Evolutionary conservation across 2,329 filamentous ascomycete species (phyloP).

Genomic region (Scolecobasidium constrictum): DNA sequence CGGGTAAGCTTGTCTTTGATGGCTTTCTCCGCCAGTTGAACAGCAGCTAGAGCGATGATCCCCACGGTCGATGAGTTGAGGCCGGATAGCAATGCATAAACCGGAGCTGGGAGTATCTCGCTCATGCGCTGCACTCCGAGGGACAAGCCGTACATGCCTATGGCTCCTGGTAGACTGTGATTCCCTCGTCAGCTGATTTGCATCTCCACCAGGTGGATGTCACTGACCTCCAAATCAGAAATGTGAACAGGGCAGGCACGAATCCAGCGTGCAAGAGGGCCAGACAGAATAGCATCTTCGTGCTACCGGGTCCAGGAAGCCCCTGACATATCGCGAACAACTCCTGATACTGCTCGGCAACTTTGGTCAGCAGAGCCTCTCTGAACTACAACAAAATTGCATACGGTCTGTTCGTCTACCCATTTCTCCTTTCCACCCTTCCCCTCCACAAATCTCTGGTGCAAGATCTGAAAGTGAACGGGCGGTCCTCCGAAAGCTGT

Average conservation of each 20-base stretch:
- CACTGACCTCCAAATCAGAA: slow-evolving; percentile 52
- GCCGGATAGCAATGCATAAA: slow-evolving; percentile 60
- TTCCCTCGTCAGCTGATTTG: slow-evolving; percentile 9
- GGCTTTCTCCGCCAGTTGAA: slow-evolving; percentile 53
- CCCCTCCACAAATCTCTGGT: slow-evolving; percentile 48
- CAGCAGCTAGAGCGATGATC: slow-evolving; percentile 58
- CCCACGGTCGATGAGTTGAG: slow-evolving; percentile 64
- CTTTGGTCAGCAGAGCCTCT: neutral
- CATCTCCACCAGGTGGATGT: neutral
- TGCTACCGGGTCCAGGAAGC: slow-evolving; percentile 55
- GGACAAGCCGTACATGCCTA: slow-evolving; percentile 59
- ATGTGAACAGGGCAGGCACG: slow-evolving; percentile 44
- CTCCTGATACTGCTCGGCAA: slow-evolving; percentile 51
- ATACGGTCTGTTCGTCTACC: slow-evolving; percentile 58
- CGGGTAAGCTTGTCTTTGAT: slow-evolving; percentile 55
- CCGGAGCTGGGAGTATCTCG: slow-evolving; percentile 47
- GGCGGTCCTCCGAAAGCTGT: slow-evolving; percentile 57
- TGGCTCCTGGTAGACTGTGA: slow-evolving; percentile 51
- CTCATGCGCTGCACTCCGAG: slow-evolving; percentile 52
- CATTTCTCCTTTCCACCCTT: slow-evolving; percentile 41
- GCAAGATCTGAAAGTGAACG: slow-evolving; percentile 59
- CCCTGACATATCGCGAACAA: slow-evolving; percentile 60
- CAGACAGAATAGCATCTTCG: slow-evolving; percentile 62
- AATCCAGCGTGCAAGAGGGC: slow-evolving; percentile 53
- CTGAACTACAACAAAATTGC: slow-evolving; percentile 10